Percentiles rank a stretch among this genome's conserved stretches.
phyloP scores from a whole-genome alignment of 1,139 yeast genomes.

The Sugiyamaella castrensis region DNA sequence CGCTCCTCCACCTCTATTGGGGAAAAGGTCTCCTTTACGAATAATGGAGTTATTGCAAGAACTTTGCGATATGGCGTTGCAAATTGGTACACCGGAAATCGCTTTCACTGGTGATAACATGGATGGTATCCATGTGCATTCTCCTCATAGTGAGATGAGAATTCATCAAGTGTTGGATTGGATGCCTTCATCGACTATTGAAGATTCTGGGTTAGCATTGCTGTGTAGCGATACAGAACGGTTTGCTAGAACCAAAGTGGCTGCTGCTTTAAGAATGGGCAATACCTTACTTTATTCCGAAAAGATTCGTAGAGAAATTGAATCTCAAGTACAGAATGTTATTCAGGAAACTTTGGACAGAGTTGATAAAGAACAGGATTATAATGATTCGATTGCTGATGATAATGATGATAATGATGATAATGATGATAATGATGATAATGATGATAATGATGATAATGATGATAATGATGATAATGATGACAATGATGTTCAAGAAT shows the following conservation, averaged over 20 bases:
- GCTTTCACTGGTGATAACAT: conserved; percentile 18
- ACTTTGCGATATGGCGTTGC: conserved; percentile 72
- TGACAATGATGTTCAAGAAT: conserved; percentile 20
- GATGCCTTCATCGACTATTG: conserved; percentile 51
- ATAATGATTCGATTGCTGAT: conserved; percentile 9
- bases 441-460: conserved; percentile 18
- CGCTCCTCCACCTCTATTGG: conserved; percentile 23
- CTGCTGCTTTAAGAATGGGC: conserved; percentile 69
- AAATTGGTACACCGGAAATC: conserved; percentile 55
- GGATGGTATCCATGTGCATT: conserved; percentile 36
- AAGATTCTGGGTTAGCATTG: conserved; percentile 61
- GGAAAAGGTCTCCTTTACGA: conserved; percentile 58
- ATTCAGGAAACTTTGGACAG: conserved; percentile 47
- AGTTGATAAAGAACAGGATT: conserved; percentile 3
- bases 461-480: conserved; percentile 20
- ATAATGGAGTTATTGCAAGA: conserved; percentile 62
- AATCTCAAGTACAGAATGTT: conserved; percentile 60
- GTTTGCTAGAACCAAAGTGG: conserved; percentile 64
- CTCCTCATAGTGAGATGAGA: conserved; percentile 72
- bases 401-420: conserved; percentile 17
- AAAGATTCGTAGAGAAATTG: conserved; percentile 78
- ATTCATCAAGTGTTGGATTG: conserved; percentile 54
- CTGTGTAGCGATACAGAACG: conserved; percentile 67
- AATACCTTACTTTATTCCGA: conserved; percentile 78
- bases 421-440: conserved; percentile 6